Evolutionary conservation across 2,329 filamentous ascomycete species (phyloP), one percentile per base, ranked within the genome.

Genomic region (Aspergillus tamarii): DNA sequence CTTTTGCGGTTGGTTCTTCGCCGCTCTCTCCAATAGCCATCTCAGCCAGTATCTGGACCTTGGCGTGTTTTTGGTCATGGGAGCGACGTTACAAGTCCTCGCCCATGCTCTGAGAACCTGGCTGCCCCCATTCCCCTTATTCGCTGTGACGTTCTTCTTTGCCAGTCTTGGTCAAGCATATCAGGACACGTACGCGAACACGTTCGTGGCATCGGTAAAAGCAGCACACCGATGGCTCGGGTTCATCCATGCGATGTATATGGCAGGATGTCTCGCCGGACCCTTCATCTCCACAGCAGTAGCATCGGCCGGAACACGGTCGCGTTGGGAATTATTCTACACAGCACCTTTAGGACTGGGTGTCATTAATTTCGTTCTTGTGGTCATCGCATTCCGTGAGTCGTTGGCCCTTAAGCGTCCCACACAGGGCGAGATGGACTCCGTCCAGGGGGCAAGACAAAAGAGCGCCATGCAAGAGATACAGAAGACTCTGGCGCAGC

Each of bases 231-330:
- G 86, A 5, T 89, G 86, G 84, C 78, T 90, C 0, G 85, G 86
- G 0, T 85, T 89, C 60, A 88, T 90, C 19, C 88, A 90, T 65
- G 88, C 87, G 10, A 87, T 86, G 81, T 90, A 88, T 67, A 81
- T 78, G 57, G 73, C 84, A 0, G 87, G 88, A 0, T 84, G 84
- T 54, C 79, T 89, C 2, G 80, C 87, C 4, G 84, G 82, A 0
- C 87, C 87, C 0, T 86, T 90, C 54, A 81, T 83, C 1, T 82
- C 83, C 0, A 85, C 82, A 0, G 80, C 80, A 0, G 77, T 88
- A n/a, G 85, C 85, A 0, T 80, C 81, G 0, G 72, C 76, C 0
- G 71, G 69, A 4, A 52, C 67, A 0, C 74, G 76, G 2, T 68
- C 70, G 1, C 77, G 75, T 7, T 89, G 87, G 87, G 81, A 80